Evolutionary conservation across 1,284 basidiomycete genomes (phyloP), one percentile per base, ranked within the genome.

Genomic region (Hortiboletus rubellus): DNA sequence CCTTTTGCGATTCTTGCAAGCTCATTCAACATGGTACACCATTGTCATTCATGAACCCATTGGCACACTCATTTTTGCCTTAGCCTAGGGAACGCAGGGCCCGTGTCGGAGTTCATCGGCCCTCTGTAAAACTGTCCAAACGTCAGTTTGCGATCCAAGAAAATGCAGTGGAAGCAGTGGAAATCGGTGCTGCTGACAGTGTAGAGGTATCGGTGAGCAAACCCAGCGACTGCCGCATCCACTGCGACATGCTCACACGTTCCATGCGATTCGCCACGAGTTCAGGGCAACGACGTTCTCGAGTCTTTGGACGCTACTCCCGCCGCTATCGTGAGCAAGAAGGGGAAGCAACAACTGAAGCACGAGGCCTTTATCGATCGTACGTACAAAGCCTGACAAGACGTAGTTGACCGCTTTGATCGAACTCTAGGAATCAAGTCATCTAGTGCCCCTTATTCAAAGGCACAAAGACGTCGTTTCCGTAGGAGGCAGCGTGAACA

Each of bases 401-500:
- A 33, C 40, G 15, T n/a, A 36, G 27, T 38, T 10, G 5, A 41
- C n/a, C 34, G 17, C 40, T 48, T 43, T 50, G 55, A 49, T 57
- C 37, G 6, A 24, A 45, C 47, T 40, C 51, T 62, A 91, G 90
- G 84, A 45, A 71, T 91, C 47, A 81, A 80, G 59, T 72, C 77
- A 3, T 75, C 78, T 4, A 73, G 74, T 37, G 75, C 78, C 0
- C 85, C 86, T 3, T 87, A 91, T 69, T 92, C 91, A 0, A 92
- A 89, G 70, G 89, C 87, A 7, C 87, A 91, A 66, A 75, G 75
- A 34, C 82, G 88, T 31, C 82, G 91, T 30, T 63, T 87, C 64
- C 91, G 90, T 65, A 84, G 84, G 55, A 90, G 85, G 65, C 83
- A 80, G 43, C 84, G 80, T 59, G 87, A 92, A 64, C 79, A 90